Evolutionary conservation across 1,284 basidiomycete genomes (phyloP), one percentile per base, ranked within the genome.

Genomic region (Trichosporon sp.): DNA sequence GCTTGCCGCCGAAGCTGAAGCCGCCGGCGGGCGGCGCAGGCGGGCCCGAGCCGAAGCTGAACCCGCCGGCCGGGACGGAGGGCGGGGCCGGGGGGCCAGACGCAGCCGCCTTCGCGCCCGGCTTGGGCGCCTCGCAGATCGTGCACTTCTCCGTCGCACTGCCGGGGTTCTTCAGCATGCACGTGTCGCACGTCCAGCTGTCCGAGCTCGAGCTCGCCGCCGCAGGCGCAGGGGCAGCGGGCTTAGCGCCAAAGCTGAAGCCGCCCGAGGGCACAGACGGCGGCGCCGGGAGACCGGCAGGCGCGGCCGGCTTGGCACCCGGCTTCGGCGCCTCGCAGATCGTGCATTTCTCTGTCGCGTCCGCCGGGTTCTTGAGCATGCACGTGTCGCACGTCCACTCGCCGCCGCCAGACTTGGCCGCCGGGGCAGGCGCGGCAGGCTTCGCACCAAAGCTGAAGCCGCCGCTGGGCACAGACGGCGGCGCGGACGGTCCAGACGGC

Each of bases 321-420:
- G 72, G 75, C 32, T 80, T 79, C 0, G 83, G 83, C 2, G 83
- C 69, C 34, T 87, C 86, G 66, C 88, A 89, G 44, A 86, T 72
- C 0, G 80, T 81, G 74, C 88, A 89, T 74, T 86, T 86, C 18
- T 75, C 72, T 34, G 44, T 83, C 8, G 83, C 85, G 13, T 76
- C 76, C 11, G 78, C 81, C 9, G 83, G 77, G 70, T 87, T 88
- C 47, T 81, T 77, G 38, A 87, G 70, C 76, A 78, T 80, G 64
- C 87, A 88, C 9, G 76, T 66, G 3, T 75, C 77, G 71, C 87
- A 87, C 13, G 69, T 82, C 87, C 87, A 88, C 13, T 71, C 73
- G 12, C 73, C 70, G 56, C 9, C 31, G 35, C 15, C 27, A 42
- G 23, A 21, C 1, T 27, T 31, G 42, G 44, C 18, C 2, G 65